These are phyloP conservation scores for Pascua sp. DNA, from an alignment of 1,284 basidiomycete genomes.

Conservation along the genomic window DNA sequence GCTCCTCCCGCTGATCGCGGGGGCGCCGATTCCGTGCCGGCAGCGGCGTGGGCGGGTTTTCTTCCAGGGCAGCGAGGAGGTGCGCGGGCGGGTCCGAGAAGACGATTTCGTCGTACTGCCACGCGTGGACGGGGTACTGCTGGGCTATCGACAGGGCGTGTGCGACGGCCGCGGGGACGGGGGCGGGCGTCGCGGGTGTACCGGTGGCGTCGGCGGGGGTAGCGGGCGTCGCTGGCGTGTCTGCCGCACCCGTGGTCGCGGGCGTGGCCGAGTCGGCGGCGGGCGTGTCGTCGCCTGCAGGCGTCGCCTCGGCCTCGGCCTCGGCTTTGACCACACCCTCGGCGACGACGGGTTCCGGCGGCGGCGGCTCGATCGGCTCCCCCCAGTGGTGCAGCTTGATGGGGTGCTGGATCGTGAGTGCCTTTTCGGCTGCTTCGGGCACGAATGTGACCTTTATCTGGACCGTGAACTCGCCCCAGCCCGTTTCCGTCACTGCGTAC, in stretches of 20 bases:
- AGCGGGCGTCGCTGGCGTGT: neutral
- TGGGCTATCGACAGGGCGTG: conserved; percentile 11
- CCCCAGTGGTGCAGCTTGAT: conserved; percentile 95
- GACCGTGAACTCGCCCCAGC: conserved; percentile 99
- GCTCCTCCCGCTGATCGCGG: conserved; percentile 35
- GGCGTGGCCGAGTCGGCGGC: neutral
- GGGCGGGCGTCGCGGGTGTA: neutral
- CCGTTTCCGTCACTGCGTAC: conserved; percentile 92
- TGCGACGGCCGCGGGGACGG: neutral
- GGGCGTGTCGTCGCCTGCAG: conserved; percentile 2
- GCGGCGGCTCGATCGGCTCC: conserved; percentile 48
- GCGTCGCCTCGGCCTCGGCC: conserved; percentile 5
- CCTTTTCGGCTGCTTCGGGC: conserved; percentile 88
- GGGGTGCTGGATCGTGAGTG: conserved; percentile 80
- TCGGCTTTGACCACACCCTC: conserved; percentile 3
- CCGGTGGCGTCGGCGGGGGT: neutral
- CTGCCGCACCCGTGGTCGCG: conserved; percentile 3
- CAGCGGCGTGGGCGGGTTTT: conserved; percentile 77
- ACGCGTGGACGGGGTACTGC: conserved; percentile 72
- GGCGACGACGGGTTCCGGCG: conserved; percentile 47
- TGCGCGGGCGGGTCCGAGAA: conserved; percentile 90
- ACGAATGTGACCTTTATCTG: conserved; percentile 90
- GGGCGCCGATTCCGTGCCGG: conserved; percentile 59
- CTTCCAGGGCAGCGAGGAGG: conserved; percentile 78
- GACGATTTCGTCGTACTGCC: conserved; percentile 99